A percentile compares a stretch with the other conserved stretches of the same genome.
These are phyloP conservation scores for Fusarium stilboides DNA, from an alignment of 2,329 filamentous ascomycete genomes.

Conservation along the genomic window DNA sequence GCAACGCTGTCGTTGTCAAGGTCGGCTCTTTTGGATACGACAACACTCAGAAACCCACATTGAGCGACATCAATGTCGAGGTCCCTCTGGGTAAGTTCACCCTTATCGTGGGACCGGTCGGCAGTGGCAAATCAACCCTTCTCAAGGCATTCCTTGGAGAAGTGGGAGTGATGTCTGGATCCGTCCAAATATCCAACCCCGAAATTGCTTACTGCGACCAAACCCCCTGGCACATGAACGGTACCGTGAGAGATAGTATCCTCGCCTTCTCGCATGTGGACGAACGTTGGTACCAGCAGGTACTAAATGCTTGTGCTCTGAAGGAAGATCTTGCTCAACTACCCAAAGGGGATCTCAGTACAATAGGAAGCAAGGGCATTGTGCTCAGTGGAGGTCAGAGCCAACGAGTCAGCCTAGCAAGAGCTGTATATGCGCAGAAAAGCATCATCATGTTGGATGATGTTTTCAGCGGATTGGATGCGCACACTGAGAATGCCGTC, in stretches of 20 bases:
- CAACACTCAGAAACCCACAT: constrained; percentile 3
- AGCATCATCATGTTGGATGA: constrained; percentile 51
- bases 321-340: constrained; percentile 49
- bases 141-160: constrained; percentile 53
- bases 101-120: constrained; percentile 55
- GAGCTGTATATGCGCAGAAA: constrained; percentile 51
- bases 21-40: constrained; percentile 31
- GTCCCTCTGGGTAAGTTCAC: constrained; percentile 23
- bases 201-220: constrained; percentile 48
- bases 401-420: constrained; percentile 52
- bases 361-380: constrained; percentile 56
- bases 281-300: constrained; percentile 49
- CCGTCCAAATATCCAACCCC: constrained; percentile 12
- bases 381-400: constrained; percentile 58
- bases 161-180: constrained; percentile 22
- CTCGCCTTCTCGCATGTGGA: constrained; percentile 48
- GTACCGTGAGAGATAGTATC: constrained; percentile 54
- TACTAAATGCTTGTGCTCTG: constrained; percentile 47
- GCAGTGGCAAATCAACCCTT: constrained; percentile 56
- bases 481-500: constrained; percentile 46
- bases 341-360: constrained; percentile 52
- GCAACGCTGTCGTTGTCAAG: constrained; percentile 1
- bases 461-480: constrained; percentile 53
- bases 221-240: constrained; percentile 51
- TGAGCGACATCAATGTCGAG: constrained; percentile 14